Percentiles rank a stretch among this genome's conserved stretches.
These are phyloP conservation scores for Millerozyma miso DNA, from an alignment of 805 yeast species.

Conservation along the genomic window DNA sequence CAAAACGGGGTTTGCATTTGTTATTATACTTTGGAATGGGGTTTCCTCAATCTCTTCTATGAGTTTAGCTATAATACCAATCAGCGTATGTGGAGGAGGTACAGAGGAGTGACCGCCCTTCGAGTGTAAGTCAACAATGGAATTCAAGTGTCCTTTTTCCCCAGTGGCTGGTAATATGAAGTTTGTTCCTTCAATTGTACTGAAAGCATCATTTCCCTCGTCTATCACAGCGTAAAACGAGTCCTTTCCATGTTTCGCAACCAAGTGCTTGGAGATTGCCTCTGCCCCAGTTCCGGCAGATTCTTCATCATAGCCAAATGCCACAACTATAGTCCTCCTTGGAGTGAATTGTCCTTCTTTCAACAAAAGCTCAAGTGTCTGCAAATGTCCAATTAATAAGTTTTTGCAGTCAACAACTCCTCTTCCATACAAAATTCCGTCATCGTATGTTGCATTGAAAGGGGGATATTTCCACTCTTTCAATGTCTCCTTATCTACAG, in stretches of 20 bases:
- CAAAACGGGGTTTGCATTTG: conserved; percentile 42
- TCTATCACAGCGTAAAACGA: conserved; percentile 44
- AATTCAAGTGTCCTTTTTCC: conserved; percentile 45
- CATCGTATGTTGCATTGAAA: conserved; percentile 32
- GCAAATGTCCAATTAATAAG: conserved; percentile 39
- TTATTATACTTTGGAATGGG: conserved; percentile 34
- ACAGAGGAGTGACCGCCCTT: conserved; percentile 52
- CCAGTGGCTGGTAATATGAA: conserved; percentile 44
- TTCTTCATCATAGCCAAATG: conserved; percentile 52
- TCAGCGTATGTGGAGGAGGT: conserved; percentile 47
- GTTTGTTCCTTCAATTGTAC: conserved; percentile 28
- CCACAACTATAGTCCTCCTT: conserved; percentile 40
- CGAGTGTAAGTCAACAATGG: conserved; percentile 36
- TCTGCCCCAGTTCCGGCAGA: conserved; percentile 38
- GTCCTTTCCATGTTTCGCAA: conserved; percentile 35
- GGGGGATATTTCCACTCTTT: conserved; percentile 37
- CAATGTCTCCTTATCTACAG: conserved; percentile 36
- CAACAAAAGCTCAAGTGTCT: conserved; percentile 31
- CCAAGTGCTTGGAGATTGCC: conserved; percentile 31
- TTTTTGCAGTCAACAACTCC: conserved; percentile 39
- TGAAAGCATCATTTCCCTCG: conserved; percentile 30
- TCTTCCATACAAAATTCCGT: conserved; percentile 29
- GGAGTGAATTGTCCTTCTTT: conserved; percentile 33
- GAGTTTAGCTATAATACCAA: conserved; percentile 44
- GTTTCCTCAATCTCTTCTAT: conserved; percentile 33